Base-by-base conservation (phyloP, 192 early-diverging fungal genomes). In the Coemansia sp. region DNA sequence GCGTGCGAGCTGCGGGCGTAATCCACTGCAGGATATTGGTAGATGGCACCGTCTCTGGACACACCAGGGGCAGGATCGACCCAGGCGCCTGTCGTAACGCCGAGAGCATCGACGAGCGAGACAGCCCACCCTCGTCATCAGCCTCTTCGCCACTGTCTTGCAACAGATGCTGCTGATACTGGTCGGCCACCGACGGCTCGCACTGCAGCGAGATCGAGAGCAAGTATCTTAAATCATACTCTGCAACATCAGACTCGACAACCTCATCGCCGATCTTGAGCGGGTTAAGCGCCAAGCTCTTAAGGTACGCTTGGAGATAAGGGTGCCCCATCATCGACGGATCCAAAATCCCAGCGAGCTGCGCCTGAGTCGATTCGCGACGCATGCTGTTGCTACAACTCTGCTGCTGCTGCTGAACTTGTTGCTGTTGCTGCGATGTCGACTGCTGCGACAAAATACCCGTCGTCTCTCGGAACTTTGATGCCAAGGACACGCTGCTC, bases 21-120 rank as follows among this genome's bases (percentile, higher is more conserved):
- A 84, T 84, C 81, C 81, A 84, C 60, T 84, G 81, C 63, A 84
- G 38, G 3, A 84, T 78, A 41, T 84, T 84, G 6, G 76, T 85
- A 41, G 76, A 82, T 4, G 76, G 76, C 44, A 85, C 80, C 0
- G 77, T 81, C 37, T 85, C 84, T 12, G 84, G 84, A 32, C 80
- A 85, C 37, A 82, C 84, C 37, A 85, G 69, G n/a, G 80, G 84
- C 55, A 84, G 34, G n/a, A 84, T 84, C 34, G 81, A 78, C 3
- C 81, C 81, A 1, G 77, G 81, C 0, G 81, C 81, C 64, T 77
- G 76, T 4, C 81, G 69, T 14, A 84, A 62, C 12, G 73, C 68
- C 51, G 71, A 74, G 25, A 59, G 67, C 57, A 58, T 66, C 29
- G 65, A 25, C 1, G 65, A 45, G 50, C 63, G 73, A n/a, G 48